Base-by-base conservation (phyloP, 495 filamentous ascomycete genomes). In the Glonium stellatum region DNA sequence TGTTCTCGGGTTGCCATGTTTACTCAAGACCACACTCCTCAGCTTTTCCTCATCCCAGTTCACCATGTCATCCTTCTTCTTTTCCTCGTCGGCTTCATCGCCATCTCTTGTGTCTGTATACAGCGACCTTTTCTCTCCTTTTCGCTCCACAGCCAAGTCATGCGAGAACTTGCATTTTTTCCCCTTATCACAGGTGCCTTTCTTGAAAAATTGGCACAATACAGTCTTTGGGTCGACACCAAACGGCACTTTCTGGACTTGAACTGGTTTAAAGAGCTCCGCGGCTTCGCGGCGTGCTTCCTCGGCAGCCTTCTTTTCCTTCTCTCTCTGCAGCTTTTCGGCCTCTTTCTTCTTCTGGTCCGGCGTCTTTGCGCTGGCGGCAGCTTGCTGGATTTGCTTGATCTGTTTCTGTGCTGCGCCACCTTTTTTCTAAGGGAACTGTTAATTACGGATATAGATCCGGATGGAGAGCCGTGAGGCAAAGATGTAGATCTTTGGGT, bases 41-140 rank as follows among this genome's bases (percentile, higher is more conserved):
- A 99, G 76, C 75, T 97, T 97, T 75, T 91, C 93, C 70, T 97
- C 93, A 72, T 97, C 92, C 93, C 93, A 99, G 65, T 96, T 84
- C 25, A 86, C 89, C 76, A 93, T 96, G 1, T 86, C 92, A 76
- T 97, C 95, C 69, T 87, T 82, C 78, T 92, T 92, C 81, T 91
- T 95, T 0, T 84, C 84, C 49, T 88, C 86, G 41, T 85, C 86
- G 54, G 83, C 85, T 5, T 83, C 81, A 15, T 80, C 71, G 9
- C 60, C 82, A 23, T 86, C 86, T 67, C 95, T 80, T 25, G 81
- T 87, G 71, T 97, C 95, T 60, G 87, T 86, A 73, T 99, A 97
- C 35, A 97, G 72, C 73, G 88, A 85, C 80, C 84, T 91, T 84
- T 97, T 99, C 69, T 89, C 84, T 22, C 84, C 78, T 81, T 92